These are phyloP conservation scores for Arctium minus DNA, from an alignment of 129 eudicot genomes.

Conservation along the genomic window DNA sequence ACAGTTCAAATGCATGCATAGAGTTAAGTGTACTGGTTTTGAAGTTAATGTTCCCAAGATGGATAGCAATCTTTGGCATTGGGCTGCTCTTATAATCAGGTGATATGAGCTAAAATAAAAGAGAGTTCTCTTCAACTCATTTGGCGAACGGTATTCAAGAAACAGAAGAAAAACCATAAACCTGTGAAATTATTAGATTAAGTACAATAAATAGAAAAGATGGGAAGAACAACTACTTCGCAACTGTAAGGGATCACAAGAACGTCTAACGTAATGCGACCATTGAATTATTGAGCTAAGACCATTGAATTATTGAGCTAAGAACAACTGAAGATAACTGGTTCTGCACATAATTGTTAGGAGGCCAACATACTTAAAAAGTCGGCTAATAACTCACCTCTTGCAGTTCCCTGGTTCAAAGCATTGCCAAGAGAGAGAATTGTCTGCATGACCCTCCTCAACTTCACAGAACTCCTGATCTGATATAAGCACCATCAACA, in stretches of 20 bases:
- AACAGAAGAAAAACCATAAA: neutral
- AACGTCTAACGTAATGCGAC: neutral
- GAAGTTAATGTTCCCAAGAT: no score
- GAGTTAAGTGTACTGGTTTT: no score
- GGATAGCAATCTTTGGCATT: neutral
- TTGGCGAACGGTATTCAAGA: neutral
- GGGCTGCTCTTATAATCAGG: neutral
- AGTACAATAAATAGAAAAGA: neutral
- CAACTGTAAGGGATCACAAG: neutral
- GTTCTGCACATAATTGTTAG: neutral
- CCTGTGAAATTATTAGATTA: neutral
- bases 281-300: no score
- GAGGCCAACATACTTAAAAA: slow-evolving; percentile 2
- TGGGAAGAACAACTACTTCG: neutral
- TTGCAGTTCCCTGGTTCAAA: slow-evolving; percentile 90
- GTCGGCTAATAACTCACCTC: slow-evolving; percentile 50
- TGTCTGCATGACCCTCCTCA: slow-evolving; percentile 91
- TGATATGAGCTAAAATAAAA: neutral
- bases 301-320: neutral
- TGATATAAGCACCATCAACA: slow-evolving; percentile 44
- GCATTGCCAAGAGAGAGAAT: slow-evolving; percentile 96
- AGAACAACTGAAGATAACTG: neutral
- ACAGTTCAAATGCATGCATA: no score
- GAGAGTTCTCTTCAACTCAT: neutral
- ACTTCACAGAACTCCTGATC: slow-evolving; percentile 78